Evolutionary conservation across 2,329 filamentous ascomycete species (phyloP), one percentile per base, ranked within the genome.

Genomic region (Intubia oerlemansii): DNA sequence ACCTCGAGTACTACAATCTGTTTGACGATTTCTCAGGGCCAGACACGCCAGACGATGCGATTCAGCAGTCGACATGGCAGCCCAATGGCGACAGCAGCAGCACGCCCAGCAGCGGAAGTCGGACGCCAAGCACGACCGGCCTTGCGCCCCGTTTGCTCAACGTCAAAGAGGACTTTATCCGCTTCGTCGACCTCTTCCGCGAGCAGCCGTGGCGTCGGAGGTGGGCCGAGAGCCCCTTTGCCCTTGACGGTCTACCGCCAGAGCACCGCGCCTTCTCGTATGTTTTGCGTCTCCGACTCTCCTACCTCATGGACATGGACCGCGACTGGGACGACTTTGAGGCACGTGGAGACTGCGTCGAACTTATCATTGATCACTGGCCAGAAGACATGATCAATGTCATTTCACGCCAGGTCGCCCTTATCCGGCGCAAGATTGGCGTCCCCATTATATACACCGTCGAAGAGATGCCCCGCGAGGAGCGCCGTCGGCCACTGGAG

Each of bases 1-100:
- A 77, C 36, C 55, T 74, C 30, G 74, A 80, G 42, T 80, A 75
- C 43, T 78, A 66, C 51, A 79, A 78, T 39, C 52, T 75, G 10
- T 61, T 68, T 35, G 56, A 57, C 32, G n/a, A n/a, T n/a, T n/a
- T n/a, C n/a, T n/a, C n/a, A n/a, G n/a, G n/a, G n/a, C n/a, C n/a
- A n/a, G n/a, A n/a, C n/a, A n/a, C n/a, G n/a, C n/a, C n/a, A n/a
- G n/a, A n/a, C n/a, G n/a, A n/a, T n/a, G n/a, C n/a, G n/a, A n/a
- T n/a, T n/a, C n/a, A n/a, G n/a, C n/a, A n/a, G n/a, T n/a, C n/a
- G n/a, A 28, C 15, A 33, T 26, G 5, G 19, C 25, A 17, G 22
- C 27, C 25, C 21, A 18, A 28, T 9, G 17, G 4, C 15, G 17
- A 10, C 10, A 27, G 7, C 22, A 19, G 30, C 24, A 25, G 39